Percentiles rank a stretch among this genome's conserved stretches.
phyloP scores from a whole-genome alignment of 352 stramenopile genomes.

The Globisporangium okanoganense region DNA sequence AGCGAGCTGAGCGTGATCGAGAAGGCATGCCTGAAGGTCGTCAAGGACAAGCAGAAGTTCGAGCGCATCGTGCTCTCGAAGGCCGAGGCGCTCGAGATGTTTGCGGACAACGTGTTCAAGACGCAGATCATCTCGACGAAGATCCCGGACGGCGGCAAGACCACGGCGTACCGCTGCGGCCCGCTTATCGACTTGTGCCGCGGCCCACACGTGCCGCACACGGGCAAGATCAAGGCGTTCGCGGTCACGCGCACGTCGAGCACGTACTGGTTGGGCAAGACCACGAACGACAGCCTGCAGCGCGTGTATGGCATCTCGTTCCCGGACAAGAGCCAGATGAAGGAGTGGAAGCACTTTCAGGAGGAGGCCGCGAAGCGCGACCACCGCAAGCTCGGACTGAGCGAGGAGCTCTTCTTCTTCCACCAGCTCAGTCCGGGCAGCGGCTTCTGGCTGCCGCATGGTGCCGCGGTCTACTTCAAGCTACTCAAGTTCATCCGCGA shows the following conservation, averaged over 20 bases:
- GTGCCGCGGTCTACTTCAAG: conserved; percentile 97
- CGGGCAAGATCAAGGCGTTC: conserved; percentile 96
- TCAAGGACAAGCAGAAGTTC: conserved; percentile 98
- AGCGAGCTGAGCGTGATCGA: conserved; percentile 89
- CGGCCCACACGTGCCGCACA: conserved; percentile 95
- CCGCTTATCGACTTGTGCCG: conserved; percentile 97
- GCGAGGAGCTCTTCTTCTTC: conserved; percentile 97
- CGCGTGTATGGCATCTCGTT: conserved; percentile 97
- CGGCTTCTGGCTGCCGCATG: conserved; percentile 98
- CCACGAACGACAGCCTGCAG: conserved; percentile 94
- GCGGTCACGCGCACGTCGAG: conserved; percentile 92
- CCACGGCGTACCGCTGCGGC: conserved; percentile 97
- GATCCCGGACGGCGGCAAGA: conserved; percentile 89
- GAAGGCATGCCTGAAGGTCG: conserved; percentile 88
- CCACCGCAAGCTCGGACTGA: conserved; percentile 92
- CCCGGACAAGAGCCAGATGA: conserved; percentile 85
- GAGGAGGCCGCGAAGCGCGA: conserved; percentile 97
- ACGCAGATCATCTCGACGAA: conserved; percentile 96
- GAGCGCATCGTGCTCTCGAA: conserved; percentile 98
- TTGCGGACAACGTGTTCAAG: conserved; percentile 99
- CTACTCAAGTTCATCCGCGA: conserved; percentile 85
- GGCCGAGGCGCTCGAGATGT: conserved; percentile 97
- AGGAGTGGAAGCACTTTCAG: conserved; percentile 85
- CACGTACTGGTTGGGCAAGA: conserved; percentile 88
- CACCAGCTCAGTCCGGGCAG: conserved; percentile 94